Evolutionary conservation across 2,329 filamentous ascomycete species (phyloP).

Genomic region (Venturia carpophila): DNA sequence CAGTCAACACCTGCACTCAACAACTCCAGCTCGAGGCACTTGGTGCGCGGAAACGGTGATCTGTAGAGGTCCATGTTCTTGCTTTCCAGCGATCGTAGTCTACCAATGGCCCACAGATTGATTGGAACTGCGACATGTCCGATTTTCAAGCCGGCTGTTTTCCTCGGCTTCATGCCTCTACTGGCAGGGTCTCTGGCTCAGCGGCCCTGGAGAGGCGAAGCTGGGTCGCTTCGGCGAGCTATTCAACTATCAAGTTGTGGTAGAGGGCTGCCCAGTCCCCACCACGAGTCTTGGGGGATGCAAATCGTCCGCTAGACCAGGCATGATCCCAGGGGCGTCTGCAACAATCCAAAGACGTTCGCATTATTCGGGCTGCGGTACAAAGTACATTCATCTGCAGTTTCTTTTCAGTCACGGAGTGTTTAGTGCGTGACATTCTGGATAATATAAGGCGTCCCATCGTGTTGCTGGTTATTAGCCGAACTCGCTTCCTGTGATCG

Average conservation of each 20-base stretch:
- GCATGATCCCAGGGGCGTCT: neutral
- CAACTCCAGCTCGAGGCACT: neutral
- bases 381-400: too few relatives aligned
- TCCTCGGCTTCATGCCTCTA: neutral
- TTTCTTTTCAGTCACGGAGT: too few relatives aligned
- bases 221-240: neutral
- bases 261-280: too few relatives aligned
- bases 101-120: neutral
- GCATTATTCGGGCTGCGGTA: too few relatives aligned
- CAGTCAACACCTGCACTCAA: neutral
- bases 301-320: neutral
- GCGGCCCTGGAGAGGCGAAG: neutral
- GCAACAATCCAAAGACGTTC: neutral
- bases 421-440: too few relatives aligned
- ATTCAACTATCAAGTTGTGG: too few relatives aligned
- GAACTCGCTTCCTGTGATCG: too few relatives aligned
- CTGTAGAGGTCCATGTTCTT: neutral
- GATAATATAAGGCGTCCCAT: too few relatives aligned
- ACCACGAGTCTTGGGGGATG: neutral
- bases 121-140: neutral
- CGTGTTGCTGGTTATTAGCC: too few relatives aligned
- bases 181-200: neutral
- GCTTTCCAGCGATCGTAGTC: neutral
- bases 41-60: neutral
- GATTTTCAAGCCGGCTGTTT: neutral